phyloP scores from a whole-genome alignment of 2,329 filamentous ascomycete species.

The Calcarisporium arbuscula region DNA sequence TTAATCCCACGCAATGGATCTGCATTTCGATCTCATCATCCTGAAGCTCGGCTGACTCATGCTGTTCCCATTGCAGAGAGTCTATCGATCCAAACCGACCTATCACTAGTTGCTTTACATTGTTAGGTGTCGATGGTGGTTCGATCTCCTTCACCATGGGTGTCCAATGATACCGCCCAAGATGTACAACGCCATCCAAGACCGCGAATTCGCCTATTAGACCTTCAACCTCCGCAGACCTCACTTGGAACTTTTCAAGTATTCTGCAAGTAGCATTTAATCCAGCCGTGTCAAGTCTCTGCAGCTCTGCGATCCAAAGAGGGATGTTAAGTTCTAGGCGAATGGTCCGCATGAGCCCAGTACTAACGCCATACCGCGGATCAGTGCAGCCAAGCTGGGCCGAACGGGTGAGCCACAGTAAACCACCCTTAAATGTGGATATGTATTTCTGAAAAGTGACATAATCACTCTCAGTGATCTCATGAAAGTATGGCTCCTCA shows the following conservation, averaged over 20 bases:
- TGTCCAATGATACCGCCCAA: conserved; percentile 21
- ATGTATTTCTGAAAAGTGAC: conserved; percentile 13
- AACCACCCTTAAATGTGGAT: conserved; percentile 1
- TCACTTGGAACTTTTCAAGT: not conserved
- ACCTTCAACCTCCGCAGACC: not conserved
- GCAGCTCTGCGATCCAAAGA: conserved; percentile 7
- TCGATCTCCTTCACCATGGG: conserved; percentile 15
- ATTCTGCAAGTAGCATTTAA: not conserved
- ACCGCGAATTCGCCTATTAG: conserved; percentile 22
- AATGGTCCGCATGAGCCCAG: conserved; percentile 2
- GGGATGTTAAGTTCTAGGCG: conserved; percentile 2
- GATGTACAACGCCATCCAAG: conserved; percentile 16
- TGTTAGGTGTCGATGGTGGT: not conserved
- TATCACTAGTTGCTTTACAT: conserved; percentile 4
- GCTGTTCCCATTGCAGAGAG: conserved; percentile 14
- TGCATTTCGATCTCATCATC: conserved; percentile 28
- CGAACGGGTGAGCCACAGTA: conserved; percentile 8
- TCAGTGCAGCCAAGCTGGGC: conserved; percentile 4
- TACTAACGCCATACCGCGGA: conserved; percentile 5
- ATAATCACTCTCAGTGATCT: conserved; percentile 7
- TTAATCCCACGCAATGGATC: conserved; percentile 9
- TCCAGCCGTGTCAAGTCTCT: not conserved
- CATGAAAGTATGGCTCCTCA: conserved; percentile 11
- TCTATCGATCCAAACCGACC: conserved; percentile 14
- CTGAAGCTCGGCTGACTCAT: conserved; percentile 2